phyloP scores from a whole-genome alignment of 345 rosid species.

The Fremontodendron californicum region DNA sequence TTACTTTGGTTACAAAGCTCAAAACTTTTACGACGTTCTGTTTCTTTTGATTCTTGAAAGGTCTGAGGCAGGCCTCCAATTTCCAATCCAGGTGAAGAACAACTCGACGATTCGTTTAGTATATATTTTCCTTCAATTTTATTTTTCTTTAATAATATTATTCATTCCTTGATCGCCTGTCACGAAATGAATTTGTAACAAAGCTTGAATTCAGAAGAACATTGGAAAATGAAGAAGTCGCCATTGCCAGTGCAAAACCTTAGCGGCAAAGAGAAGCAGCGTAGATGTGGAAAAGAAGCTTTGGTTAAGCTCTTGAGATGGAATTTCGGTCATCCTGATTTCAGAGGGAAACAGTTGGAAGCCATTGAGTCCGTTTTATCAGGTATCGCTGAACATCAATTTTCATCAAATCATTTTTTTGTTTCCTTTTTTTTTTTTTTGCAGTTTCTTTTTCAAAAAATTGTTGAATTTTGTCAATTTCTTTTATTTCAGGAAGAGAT shows the following conservation, averaged over 20 bases:
- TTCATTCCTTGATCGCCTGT: neutral
- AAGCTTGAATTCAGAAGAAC: neutral
- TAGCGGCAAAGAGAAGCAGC: conserved; percentile 30
- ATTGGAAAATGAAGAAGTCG: conserved; percentile 57
- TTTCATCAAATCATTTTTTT: neutral
- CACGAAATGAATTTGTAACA: neutral
- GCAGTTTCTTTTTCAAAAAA: neutral
- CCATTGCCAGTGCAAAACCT: conserved; percentile 57
- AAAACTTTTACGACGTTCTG: neutral
- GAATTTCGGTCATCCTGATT: conserved; percentile 88
- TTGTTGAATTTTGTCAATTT: neutral
- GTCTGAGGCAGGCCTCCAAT: neutral
- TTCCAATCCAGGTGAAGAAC: neutral
- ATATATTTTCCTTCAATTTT: neutral
- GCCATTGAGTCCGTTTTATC: conserved; percentile 86
- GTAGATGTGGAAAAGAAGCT: conserved; percentile 47
- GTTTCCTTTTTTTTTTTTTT: neutral
- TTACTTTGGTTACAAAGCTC: too few species aligned
- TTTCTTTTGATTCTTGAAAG: neutral
- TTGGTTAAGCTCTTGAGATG: conserved; percentile 84
- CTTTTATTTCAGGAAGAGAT: conserved; percentile 52
- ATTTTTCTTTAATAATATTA: neutral
- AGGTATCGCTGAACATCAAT: conserved; percentile 27
- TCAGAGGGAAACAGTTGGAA: conserved; percentile 82
- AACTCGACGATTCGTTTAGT: neutral